Evolutionary conservation across 495 filamentous ascomycete species (phyloP), one percentile per base, ranked within the genome.

Genomic region (Symbiotaphrina buchneri): DNA sequence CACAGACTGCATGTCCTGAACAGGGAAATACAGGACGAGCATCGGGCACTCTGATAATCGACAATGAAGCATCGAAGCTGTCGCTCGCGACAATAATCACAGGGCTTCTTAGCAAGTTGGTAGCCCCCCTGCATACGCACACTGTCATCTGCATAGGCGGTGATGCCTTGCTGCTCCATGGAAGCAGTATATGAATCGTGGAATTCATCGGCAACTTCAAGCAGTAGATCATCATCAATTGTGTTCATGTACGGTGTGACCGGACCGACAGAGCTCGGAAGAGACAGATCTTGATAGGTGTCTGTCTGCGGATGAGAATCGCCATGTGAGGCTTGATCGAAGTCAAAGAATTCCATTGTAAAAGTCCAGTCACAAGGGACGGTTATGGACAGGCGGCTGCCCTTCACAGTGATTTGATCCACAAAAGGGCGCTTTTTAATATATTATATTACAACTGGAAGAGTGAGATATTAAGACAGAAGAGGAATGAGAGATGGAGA

Each of bases 11-110:
- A 84, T 35, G 63, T 60, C 27, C 72, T 63, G 26, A 67, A 76
- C 11, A 85, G 57, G 15, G 75, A 74, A 39, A 75, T 71, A 44
- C 80, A 90, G 38, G 72, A 71, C 3, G 74, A 81, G 49, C 80
- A 90, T n/a, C n/a, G n/a, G 17, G 63, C 65, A 33, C 61, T 64
- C 40, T 65, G 58, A 51, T 74, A 73, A 45, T 76, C 61, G 24
- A 74, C 68, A 29, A 71, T 54, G 49, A 82, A 82, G 56, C 79
- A 90, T 38, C 82, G 61, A 33, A 83, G 65, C 15, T 68, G 58
- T 49, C 64, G 68, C 8, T 58, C 48, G 21, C 60, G 55, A 47
- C 80, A 90, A 39, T 82, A 72, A 17, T 71, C 61, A 51, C 79
- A 90, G 27, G 74, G 65, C 15, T 56, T 52, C 29, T 58, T 52